Evolutionary conservation across 2,329 filamentous ascomycete genomes (phyloP), one percentile per base, ranked within the genome.

Genomic region (Chrysoporthe cubensis): DNA sequence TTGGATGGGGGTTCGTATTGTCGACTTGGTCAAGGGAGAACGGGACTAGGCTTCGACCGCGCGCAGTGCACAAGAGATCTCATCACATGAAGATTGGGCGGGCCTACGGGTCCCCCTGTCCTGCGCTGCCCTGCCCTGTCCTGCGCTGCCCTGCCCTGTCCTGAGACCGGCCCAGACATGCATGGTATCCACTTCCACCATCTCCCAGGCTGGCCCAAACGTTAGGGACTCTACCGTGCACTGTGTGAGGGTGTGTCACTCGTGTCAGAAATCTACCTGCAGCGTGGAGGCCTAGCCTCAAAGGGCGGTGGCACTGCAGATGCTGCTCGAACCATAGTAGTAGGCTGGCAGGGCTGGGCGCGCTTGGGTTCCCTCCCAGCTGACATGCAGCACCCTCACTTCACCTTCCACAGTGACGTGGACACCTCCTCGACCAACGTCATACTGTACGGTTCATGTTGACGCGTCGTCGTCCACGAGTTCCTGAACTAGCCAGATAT

Each of bases 51-150:
- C 42, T 1, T 26, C 16, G 18, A 26, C 14, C n/a, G n/a, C 13
- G 26, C 32, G 58, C 43, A 62, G 18, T 34, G 32, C 32, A 62
- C 34, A 18, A 42, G 46, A 26, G 34, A 21, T 26, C 60, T 62
- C 46, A 48, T 62, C 60, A 62, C 60, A 62, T 62, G 60, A 62
- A 62, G 60, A 52, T 40, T 62, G 46, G 60, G 46, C 44, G 46
- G 60, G 46, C 44, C 60, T n/a, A n/a, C 14, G 54, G 37, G 54
- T 16, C 52, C 13, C 52, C 52, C 52, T 14, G 13, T 14, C 54
- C 54, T 18, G 4, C 54, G 32, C 32, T 46, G 44, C 44, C 32
- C 54, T 18, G 4, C 54, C 54, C 32, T 46, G 44, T 21, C 21
- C 52, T 18, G 4, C 50, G 4, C 32, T 13, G 21, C 50, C 26